phyloP scores from a whole-genome alignment of 1,139 yeast species.

The Suhomyces yuchorum region DNA sequence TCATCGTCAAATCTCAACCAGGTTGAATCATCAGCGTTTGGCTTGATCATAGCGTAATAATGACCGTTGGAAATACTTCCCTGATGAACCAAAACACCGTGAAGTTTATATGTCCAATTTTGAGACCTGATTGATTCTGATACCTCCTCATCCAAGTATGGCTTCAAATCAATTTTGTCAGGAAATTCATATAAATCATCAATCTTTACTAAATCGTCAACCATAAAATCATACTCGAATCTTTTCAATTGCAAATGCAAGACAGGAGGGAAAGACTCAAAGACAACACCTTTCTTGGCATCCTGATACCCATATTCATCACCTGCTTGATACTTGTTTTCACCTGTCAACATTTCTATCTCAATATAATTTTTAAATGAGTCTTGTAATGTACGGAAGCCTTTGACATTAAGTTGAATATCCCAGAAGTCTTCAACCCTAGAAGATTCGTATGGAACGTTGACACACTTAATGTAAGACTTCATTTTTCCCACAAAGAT shows the following conservation, averaged over 20 bases:
- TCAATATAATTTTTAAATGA: conserved; percentile 88
- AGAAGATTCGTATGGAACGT: conserved; percentile 94
- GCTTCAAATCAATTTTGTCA: conserved; percentile 74
- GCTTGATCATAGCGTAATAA: conserved; percentile 91
- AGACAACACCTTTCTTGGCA: conserved; percentile 95
- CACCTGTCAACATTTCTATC: conserved; percentile 88
- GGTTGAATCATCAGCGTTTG: conserved; percentile 57
- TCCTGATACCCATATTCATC: conserved; percentile 86
- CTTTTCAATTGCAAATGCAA: conserved; percentile 90
- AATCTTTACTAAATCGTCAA: conserved; percentile 85
- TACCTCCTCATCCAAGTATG: conserved; percentile 69
- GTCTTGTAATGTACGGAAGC: conserved; percentile 67
- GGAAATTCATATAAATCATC: conserved; percentile 94
- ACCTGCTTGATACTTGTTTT: conserved; percentile 92
- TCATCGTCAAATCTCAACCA: conserved; percentile 98
- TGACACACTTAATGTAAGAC: conserved; percentile 87
- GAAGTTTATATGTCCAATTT: conserved; percentile 78
- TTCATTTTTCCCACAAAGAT: conserved; percentile 97
- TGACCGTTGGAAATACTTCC: conserved; percentile 97
- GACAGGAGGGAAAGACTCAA: conserved; percentile 88
- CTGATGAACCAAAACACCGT: conserved; percentile 93
- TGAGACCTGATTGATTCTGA: conserved; percentile 45
- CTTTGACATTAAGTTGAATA: conserved; percentile 90
- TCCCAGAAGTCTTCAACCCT: conserved; percentile 97
- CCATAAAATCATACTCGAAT: conserved; percentile 90